Base-by-base conservation (phyloP, 2,329 filamentous ascomycete genomes). In the Rugonectria rugulosa region DNA sequence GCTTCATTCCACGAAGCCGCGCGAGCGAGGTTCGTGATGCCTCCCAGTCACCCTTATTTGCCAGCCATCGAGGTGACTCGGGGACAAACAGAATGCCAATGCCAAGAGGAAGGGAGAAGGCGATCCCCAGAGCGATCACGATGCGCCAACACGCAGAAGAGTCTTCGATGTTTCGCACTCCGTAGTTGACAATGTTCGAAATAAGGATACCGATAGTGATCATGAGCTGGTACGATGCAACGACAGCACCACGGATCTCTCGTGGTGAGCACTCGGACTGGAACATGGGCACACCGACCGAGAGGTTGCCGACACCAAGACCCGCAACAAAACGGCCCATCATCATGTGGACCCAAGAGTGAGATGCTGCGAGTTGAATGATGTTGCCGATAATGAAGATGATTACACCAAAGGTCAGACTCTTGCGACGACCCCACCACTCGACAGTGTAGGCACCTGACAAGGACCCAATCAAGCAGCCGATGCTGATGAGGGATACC, bases 211-310 rank as follows among this genome's bases (percentile, higher is more conserved):
- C 88, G 23, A 90, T 76, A 1, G 88, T 91, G 70, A 91, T 88
- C 75, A 90, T 86, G 14, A 91, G 82, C 73, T 91, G 88, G 72
- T 90, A 91, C n/a, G 82, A 85, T 5, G 82, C 79, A n/a, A 88
- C 83, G 37, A 89, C 81, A 27, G 83, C 81, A 62, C 86, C 86
- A 62, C 86, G 83, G 57, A 88, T 86, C 64, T 85, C 79, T 15
- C 80, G 78, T 4, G 87, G 87, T 2, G 83, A 79, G 47, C 79
- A 85, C 68, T 89, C 87, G 34, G 83, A 83, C 71, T 89, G 86
- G 71, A 86, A 88, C 79, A 89, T 85, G 54, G 87, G 86, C 2
- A 88, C 85, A 29, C 84, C 79, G 27, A 88, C 82, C 0, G 85
- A 88, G 2, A 90, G 77, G 46, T 80, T 87, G 37, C 88, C 88